Percentiles rank a stretch among this genome's conserved stretches.
phyloP scores from a whole-genome alignment of 805 yeast species.

The Yamadazyma scolyti region DNA sequence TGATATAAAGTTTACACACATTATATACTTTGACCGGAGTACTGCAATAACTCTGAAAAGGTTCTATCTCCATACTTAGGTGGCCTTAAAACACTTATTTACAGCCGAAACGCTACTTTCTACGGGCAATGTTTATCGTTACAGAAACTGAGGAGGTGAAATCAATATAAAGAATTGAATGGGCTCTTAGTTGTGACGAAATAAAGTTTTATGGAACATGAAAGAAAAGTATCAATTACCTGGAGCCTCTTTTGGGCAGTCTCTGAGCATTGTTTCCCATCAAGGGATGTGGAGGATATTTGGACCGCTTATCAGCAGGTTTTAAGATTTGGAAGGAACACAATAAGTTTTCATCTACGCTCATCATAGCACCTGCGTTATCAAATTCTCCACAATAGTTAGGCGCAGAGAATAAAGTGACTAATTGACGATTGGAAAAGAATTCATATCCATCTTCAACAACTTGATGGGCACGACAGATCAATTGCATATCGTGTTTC shows the following conservation, averaged over 20 bases:
- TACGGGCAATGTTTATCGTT: too few relatives aligned
- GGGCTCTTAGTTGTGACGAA: too few relatives aligned
- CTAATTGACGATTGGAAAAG: conserved; percentile 92
- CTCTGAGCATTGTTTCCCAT: conserved; percentile 46
- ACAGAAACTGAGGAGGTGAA: too few relatives aligned
- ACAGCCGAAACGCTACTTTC: too few relatives aligned
- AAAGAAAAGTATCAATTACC: conserved; percentile 30
- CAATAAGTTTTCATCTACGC: conserved; percentile 90
- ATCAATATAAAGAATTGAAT: too few relatives aligned
- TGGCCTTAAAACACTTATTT: too few relatives aligned
- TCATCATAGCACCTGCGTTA: conserved; percentile 99
- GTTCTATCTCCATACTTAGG: too few relatives aligned
- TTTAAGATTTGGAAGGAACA: conserved; percentile 95
- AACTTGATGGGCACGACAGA: conserved; percentile 98
- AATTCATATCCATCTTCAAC: conserved; percentile 99
- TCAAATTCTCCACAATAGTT: conserved; percentile 99
- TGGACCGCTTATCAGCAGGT: conserved; percentile 95
- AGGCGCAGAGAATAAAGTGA: conserved; percentile 87
- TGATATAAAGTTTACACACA: too few relatives aligned
- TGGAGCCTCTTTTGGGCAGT: conserved; percentile 48
- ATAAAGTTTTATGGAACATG: too few relatives aligned
- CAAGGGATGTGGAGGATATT: conserved; percentile 40
- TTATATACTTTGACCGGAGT: too few relatives aligned
- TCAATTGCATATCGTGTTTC: conserved; percentile 95
- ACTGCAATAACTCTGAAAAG: too few relatives aligned